phyloP scores from a whole-genome alignment of 116 monocot genomes.

The Trichopus zeylanicus region DNA sequence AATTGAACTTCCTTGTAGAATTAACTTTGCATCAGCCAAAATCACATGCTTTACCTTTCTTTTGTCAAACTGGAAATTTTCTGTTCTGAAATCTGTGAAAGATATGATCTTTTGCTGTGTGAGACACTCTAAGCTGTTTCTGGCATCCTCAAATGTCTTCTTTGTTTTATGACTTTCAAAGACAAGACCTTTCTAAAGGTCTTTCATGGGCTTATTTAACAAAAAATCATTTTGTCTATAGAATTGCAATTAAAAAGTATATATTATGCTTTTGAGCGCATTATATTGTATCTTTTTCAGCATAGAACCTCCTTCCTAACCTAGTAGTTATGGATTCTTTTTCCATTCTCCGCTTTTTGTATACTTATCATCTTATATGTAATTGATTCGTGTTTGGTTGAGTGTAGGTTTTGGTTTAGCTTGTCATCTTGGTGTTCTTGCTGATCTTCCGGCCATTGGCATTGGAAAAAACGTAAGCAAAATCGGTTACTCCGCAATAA shows the following conservation, averaged over 20 bases:
- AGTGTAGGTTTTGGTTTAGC: conserved; percentile 89
- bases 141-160: no score
- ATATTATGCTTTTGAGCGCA: no score
- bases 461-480: conserved; percentile 93
- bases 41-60: not conserved
- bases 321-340: no score
- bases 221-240: not conserved
- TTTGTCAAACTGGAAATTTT: no score
- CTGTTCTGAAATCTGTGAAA: no score
- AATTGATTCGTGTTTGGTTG: not conserved
- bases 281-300: no score
- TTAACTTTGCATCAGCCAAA: not conserved
- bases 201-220: not conserved
- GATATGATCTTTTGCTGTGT: no score
- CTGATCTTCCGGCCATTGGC: conserved; percentile 74
- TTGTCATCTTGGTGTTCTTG: conserved; percentile 93
- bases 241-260: no score
- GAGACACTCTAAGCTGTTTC: no score
- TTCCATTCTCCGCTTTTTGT: not conserved
- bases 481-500: not conserved
- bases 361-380: not conserved
- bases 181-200: not conserved
- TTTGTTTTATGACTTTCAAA: no score
- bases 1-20: not conserved
- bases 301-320: no score